Percentiles rank a stretch among this genome's conserved stretches.
phyloP scores from a whole-genome alignment of 2,329 filamentous ascomycete species.

The Pseudogymnoascus sp. region DNA sequence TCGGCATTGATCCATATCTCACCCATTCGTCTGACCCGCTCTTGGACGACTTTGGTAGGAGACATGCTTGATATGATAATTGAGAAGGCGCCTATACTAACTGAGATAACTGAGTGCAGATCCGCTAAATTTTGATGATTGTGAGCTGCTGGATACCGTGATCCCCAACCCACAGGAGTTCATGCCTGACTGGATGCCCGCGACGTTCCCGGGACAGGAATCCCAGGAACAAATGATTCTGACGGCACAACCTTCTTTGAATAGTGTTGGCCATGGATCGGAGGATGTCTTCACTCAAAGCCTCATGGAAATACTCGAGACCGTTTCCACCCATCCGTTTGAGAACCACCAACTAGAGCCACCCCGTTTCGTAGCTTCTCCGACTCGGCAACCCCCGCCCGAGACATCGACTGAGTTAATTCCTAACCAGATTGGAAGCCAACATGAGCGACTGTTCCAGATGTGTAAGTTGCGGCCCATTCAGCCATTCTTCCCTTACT shows the following conservation, averaged over 20 bases:
- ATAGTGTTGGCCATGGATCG: conserved; percentile 6
- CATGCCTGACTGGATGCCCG: background rate
- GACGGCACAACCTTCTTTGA: background rate
- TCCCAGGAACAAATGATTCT: background rate
- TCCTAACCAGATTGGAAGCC: background rate
- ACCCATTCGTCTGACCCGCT: background rate
- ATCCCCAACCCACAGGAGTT: background rate
- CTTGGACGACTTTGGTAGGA: background rate
- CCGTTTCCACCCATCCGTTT: background rate
- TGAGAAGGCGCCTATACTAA: background rate
- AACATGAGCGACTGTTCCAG: background rate
- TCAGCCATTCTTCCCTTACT: background rate
- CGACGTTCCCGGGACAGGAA: background rate
- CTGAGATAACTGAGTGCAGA: background rate
- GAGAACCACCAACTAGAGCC: conserved; percentile 1
- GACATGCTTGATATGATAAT: background rate
- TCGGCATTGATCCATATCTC: background rate
- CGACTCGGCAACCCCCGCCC: background rate
- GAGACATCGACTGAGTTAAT: background rate
- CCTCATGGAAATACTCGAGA: background rate
- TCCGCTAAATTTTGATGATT: background rate
- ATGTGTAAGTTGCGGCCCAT: background rate
- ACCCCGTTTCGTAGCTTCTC: background rate
- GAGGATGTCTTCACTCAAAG: background rate
- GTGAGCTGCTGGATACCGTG: background rate